phyloP scores from a whole-genome alignment of 176 grass and related monocot species.

The Oryza glaberrima region DNA sequence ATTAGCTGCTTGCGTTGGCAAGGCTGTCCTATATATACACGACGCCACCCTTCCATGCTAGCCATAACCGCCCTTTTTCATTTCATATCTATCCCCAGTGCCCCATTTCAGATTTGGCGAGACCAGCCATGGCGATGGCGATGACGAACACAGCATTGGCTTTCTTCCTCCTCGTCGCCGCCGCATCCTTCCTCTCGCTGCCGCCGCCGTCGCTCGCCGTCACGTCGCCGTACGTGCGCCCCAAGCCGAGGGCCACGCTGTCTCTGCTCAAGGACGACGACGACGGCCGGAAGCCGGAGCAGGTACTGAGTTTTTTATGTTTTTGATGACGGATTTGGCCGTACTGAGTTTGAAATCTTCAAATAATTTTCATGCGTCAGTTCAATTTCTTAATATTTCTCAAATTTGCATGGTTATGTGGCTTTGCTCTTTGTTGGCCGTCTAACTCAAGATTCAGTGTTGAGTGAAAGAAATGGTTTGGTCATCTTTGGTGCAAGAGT shows the following conservation, averaged over 20 bases:
- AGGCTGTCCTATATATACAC: not conserved
- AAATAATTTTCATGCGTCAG: not conserved
- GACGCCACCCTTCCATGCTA: no score
- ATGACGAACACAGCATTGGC: not conserved
- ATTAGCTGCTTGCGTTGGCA: not conserved
- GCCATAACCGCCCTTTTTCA: not conserved
- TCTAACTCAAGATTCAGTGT: not conserved
- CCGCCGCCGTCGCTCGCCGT: constrained; percentile 27
- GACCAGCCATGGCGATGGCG: not conserved
- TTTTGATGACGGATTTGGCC: not conserved
- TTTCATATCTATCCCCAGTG: not conserved
- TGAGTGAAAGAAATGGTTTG: no score
- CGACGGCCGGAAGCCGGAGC: constrained; percentile 54
- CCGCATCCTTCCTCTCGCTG: not conserved
- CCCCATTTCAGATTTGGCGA: not conserved
- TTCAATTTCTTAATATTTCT: not conserved
- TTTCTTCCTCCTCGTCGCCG: constrained; percentile 17
- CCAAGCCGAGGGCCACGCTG: constrained; percentile 39
- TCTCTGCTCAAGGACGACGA: constrained; percentile 21
- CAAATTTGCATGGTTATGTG: not conserved
- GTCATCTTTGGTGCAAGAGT: no score
- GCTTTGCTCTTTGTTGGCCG: not conserved
- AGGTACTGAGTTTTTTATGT: constrained; percentile 39
- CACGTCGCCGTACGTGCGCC: constrained; percentile 56
- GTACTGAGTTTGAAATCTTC: not conserved